These are phyloP conservation scores for Clavulina sp. DNA, from an alignment of 768 basidiomycete species.

Conservation along the genomic window DNA sequence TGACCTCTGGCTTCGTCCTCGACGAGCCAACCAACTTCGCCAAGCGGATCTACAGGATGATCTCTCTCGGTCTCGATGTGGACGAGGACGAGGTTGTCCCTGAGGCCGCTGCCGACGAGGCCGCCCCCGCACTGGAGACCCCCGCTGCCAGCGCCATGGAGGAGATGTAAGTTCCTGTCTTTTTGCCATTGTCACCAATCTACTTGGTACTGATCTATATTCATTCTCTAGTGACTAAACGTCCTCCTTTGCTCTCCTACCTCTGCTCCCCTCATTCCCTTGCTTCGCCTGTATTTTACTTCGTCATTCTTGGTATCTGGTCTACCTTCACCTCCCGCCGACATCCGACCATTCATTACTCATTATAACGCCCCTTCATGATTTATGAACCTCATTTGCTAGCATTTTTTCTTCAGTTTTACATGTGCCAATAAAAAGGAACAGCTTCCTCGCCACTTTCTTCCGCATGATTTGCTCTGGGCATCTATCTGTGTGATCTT, in stretches of 20 bases:
- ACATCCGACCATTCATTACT: no score
- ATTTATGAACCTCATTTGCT: no score
- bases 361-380: no score
- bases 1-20: constrained; percentile 89
- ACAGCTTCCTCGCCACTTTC: no score
- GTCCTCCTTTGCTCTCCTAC: not conserved
- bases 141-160: constrained; percentile 81
- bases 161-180: constrained; percentile 39
- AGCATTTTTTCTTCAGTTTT: no score
- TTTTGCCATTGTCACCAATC: not conserved
- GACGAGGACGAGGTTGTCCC: constrained; percentile 39
- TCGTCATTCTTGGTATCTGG: no score
- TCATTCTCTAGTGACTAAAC: not conserved
- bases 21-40: constrained; percentile 92
- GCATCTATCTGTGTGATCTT: no score
- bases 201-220: not conserved
- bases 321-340: no score
- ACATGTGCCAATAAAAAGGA: no score
- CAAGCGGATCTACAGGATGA: constrained; percentile 95
- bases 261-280: no score
- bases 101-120: constrained; percentile 30
- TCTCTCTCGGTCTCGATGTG: constrained; percentile 78
- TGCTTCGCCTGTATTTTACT: no score
- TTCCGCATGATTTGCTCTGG: no score
- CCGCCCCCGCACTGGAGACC: constrained; percentile 20